Conservation (phyloP, 257 asterid genomes). For the Asclepias syriaca region DNA sequence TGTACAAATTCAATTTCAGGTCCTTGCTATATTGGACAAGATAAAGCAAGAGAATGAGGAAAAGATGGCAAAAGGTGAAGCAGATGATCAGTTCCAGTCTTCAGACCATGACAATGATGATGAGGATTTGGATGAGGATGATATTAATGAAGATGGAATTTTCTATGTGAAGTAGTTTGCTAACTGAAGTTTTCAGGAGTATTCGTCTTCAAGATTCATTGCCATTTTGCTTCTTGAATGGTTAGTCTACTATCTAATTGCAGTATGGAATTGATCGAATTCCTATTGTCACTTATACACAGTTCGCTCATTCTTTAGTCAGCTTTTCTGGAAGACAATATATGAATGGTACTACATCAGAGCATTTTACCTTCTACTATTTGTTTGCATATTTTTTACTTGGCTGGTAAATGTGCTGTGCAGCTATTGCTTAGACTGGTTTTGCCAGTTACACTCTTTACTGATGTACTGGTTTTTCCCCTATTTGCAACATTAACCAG, state of each 20-base stretch:
- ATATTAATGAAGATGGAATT: constrained; percentile 71
- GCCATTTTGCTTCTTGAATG: constrained; percentile 16
- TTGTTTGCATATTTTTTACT: not conserved
- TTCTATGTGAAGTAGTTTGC: constrained; percentile 63
- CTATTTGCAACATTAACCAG: not conserved
- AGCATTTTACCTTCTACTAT: not conserved
- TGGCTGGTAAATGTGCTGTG: not conserved
- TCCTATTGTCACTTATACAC: not conserved
- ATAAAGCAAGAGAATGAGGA: constrained; percentile 74
- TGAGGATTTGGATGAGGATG: constrained; percentile 58
- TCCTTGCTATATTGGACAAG: constrained; percentile 82
- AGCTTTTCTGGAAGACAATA: not conserved
- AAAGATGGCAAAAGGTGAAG: constrained; percentile 22
- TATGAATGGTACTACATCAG: not conserved
- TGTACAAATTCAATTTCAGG: constrained; percentile 39
- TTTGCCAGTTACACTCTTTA: not conserved
- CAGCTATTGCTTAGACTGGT: not conserved
- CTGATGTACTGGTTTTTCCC: not conserved
- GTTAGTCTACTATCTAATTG: constrained; percentile 25
- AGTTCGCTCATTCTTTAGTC: not conserved
- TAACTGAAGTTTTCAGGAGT: not conserved
- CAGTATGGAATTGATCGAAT: not conserved
- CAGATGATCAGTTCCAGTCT: constrained; percentile 25
- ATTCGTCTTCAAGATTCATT: constrained; percentile 12
- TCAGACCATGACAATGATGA: constrained; percentile 42